Evolutionary conservation across 345 rosid species (phyloP), one percentile per base, ranked within the genome.

Genomic region (Lagerstroemia speciosa): DNA sequence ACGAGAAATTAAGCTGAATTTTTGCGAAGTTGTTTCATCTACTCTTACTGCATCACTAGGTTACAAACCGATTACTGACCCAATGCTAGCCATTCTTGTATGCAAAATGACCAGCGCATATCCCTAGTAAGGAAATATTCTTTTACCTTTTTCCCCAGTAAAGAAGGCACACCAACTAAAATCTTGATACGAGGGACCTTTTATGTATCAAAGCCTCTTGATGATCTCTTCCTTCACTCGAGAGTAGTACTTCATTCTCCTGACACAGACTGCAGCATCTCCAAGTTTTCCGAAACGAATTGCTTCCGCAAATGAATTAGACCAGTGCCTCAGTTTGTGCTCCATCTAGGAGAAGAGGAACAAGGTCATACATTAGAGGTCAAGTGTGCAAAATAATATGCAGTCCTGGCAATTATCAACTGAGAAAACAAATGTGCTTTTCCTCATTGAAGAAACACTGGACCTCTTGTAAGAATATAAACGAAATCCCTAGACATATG

Each of bases 221-320:
- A 75, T 68, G 53, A 91, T 91, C 82, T 93, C 96, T 84, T 91
- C 97, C 43, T 72, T 81, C 31, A 83, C 89, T 40, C 96, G 87
- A 53, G 78, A 80, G 66, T 93, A 93, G 75, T 93, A 93, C 68
- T 89, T 89, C 98, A 89, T 91, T 76, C 94, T 89, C 73, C 81
- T 85, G 74, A 89, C 83, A 70, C 91, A 91, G 65, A 67, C 65
- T 53, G 65, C 66, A 70, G 97, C 94, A 73, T 87, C 97, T 70
- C 84, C 91, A 78, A 77, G 89, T 65, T 78, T 86, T 69, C 41
- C 84, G 71, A 75, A 74, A 64, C 29, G 84, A 61, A 85, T 81
- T 20, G 90, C 87, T 72, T 78, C 67, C 27, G 81, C 83, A 70
- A 93, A 93, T 41, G 86, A 78, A 64, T 83, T 74, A 33, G 82